Base-by-base conservation (phyloP, 495 filamentous ascomycete genomes). In the Talaromyces nanjingensis region DNA sequence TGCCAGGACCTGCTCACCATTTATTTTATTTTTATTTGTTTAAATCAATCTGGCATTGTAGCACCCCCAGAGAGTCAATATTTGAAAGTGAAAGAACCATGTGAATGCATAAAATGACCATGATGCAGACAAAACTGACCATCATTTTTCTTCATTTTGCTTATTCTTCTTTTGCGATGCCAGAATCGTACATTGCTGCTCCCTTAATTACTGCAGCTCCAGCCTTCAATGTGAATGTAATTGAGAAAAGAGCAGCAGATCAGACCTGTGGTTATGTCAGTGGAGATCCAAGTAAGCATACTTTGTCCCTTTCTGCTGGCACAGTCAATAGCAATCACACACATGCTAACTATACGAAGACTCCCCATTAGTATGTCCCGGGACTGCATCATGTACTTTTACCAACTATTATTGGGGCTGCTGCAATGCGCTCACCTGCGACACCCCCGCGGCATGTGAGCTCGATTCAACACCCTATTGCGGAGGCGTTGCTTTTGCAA, bases 201-300 rank as follows among this genome's bases (percentile, higher is more conserved):
- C 57, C 57, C 9, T 39, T 59, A 16, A 59, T 59, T 14, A 59
- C 57, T 14, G 20, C 57, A 9, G 57, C 27, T 8, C 57, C 57
- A 18, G 25, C 9, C 6, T 20, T 37, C 27, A 25, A 59, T 11
- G 31, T 1, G 8, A 33, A 34, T 59, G 8, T 24, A 6, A 20
- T 59, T 22, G 29, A 33, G n/a, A 39, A 39, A 59, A 59, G 57
- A 59, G 34, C 57, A 12, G 57, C 16, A 34, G 16, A 37, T 59
- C 57, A 59, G 29, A 59, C 56, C 20, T 59, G 56, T 27, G 56
- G 56, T 18, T 59, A 59, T 37, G 9, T 59, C 5, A 59, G 12
- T 16, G 56, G 56, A 20, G 56, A 59, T 34, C 56, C 56, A 12
- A 37, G 56, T 59, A 59, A 18, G 56, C 25, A 55, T 18, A 47